These are phyloP conservation scores for Fusarium chlamydosporum DNA, from an alignment of 2,329 filamentous ascomycete genomes.

Conservation along the genomic window DNA sequence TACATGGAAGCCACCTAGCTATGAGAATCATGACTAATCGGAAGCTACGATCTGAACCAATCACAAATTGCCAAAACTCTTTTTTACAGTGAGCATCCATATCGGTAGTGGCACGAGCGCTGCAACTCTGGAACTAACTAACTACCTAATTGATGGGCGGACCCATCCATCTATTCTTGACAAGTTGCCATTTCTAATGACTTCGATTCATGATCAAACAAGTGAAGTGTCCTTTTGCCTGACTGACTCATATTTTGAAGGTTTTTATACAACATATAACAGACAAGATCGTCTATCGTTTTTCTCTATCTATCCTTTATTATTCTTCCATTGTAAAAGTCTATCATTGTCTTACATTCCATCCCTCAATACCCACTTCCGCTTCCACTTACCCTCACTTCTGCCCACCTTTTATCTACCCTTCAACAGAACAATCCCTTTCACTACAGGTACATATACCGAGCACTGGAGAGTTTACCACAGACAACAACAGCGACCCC, in stretches of 20 bases:
- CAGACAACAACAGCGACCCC: conserved; percentile 12
- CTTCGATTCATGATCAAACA: conserved; percentile 46
- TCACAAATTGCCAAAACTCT: conserved; percentile 43
- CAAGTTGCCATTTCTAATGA: conserved; percentile 51
- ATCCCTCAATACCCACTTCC: conserved; percentile 20
- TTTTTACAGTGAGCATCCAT: conserved; percentile 19
- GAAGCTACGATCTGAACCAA: conserved; percentile 20
- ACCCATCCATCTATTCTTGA: conserved; percentile 37
- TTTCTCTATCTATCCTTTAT: background rate
- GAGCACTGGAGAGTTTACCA: conserved; percentile 6
- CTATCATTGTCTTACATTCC: conserved; percentile 1
- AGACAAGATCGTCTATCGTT: background rate
- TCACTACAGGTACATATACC: conserved; percentile 2
- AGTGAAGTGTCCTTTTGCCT: conserved; percentile 49
- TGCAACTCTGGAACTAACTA: background rate
- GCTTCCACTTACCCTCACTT: background rate
- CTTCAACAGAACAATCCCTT: conserved; percentile 15
- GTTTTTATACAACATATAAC: conserved; percentile 13
- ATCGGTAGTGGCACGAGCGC: conserved; percentile 20
- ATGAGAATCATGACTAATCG: conserved; percentile 40
- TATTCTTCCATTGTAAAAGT: background rate
- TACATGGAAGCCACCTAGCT: conserved; percentile 18
- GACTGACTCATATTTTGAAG: conserved; percentile 44
- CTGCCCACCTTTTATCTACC: background rate
- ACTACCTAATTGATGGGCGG: too few relatives aligned